A percentile compares a stretch with the other conserved stretches of the same genome.
Conservation (phyloP, 2,329 filamentous ascomycete species). For the Aureobasidium sp. region DNA sequence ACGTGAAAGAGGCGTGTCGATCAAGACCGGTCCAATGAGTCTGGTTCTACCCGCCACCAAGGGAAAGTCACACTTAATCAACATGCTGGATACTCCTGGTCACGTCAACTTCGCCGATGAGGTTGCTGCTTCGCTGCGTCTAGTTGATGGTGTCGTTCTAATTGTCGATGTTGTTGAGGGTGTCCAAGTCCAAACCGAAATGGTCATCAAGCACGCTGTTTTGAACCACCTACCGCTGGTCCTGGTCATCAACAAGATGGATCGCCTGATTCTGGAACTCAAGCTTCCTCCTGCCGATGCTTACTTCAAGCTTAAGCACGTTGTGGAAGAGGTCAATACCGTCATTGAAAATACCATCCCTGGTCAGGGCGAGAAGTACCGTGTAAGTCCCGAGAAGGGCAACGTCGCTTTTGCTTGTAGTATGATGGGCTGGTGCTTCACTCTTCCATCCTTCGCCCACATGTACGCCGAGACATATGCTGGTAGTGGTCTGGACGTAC, state of each 20-base stretch:
- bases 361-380: slow-evolving; percentile 67
- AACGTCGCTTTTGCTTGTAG: slow-evolving; percentile 97
- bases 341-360: slow-evolving; percentile 84
- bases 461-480: slow-evolving; percentile 88
- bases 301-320: slow-evolving; percentile 98
- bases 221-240: slow-evolving; percentile 84
- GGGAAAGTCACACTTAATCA: slow-evolving; percentile 91
- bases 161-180: slow-evolving; percentile 96
- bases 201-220: slow-evolving; percentile 93
- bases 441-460: slow-evolving; percentile 83
- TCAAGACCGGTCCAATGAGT: slow-evolving; percentile 93
- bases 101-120: slow-evolving; percentile 99
- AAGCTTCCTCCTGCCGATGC: slow-evolving; percentile 91
- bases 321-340: slow-evolving; percentile 97
- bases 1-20: slow-evolving; percentile 79
- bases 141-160: slow-evolving; percentile 86
- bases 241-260: slow-evolving; percentile 94
- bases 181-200: slow-evolving; percentile 97
- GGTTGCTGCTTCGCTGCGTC: slow-evolving; percentile 76
- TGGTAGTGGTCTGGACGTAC: slow-evolving; percentile 53
- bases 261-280: slow-evolving; percentile 86
- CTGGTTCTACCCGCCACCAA: slow-evolving; percentile 80
- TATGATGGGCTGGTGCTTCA: slow-evolving; percentile 95
- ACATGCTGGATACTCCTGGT: slow-evolving; percentile 91
- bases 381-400: slow-evolving; percentile 90